Conservation (phyloP, 176 grass and related monocot species). For the Carex cristatella region DNA sequence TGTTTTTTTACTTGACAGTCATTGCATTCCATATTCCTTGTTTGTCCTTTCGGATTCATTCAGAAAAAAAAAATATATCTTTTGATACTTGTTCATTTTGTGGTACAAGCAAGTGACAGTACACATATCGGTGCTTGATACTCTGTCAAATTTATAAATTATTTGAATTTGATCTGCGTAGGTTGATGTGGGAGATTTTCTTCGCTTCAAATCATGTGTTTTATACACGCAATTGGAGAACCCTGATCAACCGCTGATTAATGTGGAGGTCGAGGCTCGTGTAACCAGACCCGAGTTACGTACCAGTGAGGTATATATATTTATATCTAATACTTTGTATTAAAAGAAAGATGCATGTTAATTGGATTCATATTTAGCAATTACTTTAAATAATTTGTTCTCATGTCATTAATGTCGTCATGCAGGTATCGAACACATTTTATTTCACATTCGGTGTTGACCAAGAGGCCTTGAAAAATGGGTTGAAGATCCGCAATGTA, state of each 20-base stretch:
- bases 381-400: neutral
- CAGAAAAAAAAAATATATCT: neutral
- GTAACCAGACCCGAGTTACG: slow-evolving; percentile 83
- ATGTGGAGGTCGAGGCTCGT: slow-evolving; percentile 73
- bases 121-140: neutral
- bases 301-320: slow-evolving; percentile 51
- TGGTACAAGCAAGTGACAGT: neutral
- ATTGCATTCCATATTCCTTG: neutral
- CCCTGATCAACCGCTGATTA: slow-evolving; percentile 57
- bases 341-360: neutral
- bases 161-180: slow-evolving; percentile 9
- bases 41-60: neutral
- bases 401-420: neutral
- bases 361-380: neutral
- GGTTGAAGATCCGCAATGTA: slow-evolving; percentile 59
- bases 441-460: slow-evolving; percentile 77
- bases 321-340: neutral
- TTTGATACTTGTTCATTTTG: neutral
- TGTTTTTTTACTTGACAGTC: neutral
- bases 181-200: slow-evolving; percentile 92
- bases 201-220: slow-evolving; percentile 82
- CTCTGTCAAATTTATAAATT: neutral
- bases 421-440: slow-evolving; percentile 78
- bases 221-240: slow-evolving; percentile 77
- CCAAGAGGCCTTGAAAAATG: slow-evolving; percentile 40